Conservation (phyloP, 306 rosid genomes). For the Sesbania bispinosa region DNA sequence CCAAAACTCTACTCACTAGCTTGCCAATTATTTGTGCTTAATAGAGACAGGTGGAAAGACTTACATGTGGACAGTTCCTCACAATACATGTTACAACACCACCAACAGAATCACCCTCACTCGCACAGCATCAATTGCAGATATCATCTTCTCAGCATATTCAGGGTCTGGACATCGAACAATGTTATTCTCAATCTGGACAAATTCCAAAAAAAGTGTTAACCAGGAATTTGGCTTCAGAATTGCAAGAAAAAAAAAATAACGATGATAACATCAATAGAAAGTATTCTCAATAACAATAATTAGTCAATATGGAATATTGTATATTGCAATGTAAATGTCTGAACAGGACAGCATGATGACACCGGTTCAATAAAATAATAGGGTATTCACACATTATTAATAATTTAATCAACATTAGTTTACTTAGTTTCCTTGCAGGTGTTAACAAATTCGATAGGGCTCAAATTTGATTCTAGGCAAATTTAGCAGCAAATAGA, state of each 20-base stretch:
- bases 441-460: neutral
- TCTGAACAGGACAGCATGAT: neutral
- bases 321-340: conserved; percentile 15
- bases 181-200: conserved; percentile 88
- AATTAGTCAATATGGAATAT: conserved; percentile 4
- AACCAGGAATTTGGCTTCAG: conserved; percentile 18
- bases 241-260: conserved; percentile 1
- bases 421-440: neutral
- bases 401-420: neutral
- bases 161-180: conserved; percentile 95
- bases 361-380: neutral
- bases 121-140: conserved; percentile 81
- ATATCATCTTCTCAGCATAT: conserved; percentile 94
- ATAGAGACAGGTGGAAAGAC: conserved; percentile 16
- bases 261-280: neutral
- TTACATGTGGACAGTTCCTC: conserved; percentile 86
- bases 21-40: conserved; percentile 7
- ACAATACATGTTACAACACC: conserved; percentile 93
- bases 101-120: conserved; percentile 92
- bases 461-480: neutral
- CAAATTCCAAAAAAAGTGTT: neutral
- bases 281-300: neutral
- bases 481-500: neutral
- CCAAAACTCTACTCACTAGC: neutral
- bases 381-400: neutral